Evolutionary conservation across 345 rosid species (phyloP).

Genomic region (Eutrema japonicum): DNA sequence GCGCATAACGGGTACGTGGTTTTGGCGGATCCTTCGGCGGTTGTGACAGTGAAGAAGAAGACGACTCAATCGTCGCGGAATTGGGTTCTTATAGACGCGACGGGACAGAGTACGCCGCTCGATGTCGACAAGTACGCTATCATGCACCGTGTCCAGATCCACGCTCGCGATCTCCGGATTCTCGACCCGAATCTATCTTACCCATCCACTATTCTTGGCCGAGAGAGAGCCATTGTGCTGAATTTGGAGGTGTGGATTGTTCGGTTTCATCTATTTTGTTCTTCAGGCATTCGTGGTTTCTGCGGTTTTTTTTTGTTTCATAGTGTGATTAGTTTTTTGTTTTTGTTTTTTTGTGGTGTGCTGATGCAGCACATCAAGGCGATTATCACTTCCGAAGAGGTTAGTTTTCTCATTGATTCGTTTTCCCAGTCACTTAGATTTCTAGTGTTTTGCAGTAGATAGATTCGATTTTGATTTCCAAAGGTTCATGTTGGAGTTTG

Average conservation of each 20-base stretch:
- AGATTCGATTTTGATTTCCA: not conserved
- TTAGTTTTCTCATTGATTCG: constrained; percentile 44
- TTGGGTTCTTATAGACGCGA: constrained; percentile 65
- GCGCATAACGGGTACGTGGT: constrained; percentile 67
- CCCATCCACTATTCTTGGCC: constrained; percentile 96
- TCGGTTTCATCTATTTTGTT: not conserved
- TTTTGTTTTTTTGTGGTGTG: not conserved
- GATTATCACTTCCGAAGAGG: constrained; percentile 93
- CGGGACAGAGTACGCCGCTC: constrained; percentile 56
- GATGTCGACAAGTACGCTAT: constrained; percentile 84
- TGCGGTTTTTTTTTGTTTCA: not conserved
- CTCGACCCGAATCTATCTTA: constrained; percentile 91
- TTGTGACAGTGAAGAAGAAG: constrained; percentile 75
- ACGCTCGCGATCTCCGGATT: constrained; percentile 96
- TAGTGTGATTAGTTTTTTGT: constrained; percentile 6
- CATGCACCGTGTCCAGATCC: constrained; percentile 96
- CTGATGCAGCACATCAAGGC: constrained; percentile 89
- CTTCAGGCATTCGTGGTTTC: not conserved
- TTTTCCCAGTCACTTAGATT: not conserved
- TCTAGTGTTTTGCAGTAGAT: constrained; percentile 15
- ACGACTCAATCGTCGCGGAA: constrained; percentile 64
- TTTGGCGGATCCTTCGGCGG: constrained; percentile 65
- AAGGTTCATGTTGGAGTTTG: not conserved
- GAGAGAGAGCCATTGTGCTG: constrained; percentile 93
- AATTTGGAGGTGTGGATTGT: constrained; percentile 72